These are phyloP conservation scores for Globisporangium rhizosaccharum DNA, from an alignment of 352 stramenopile genomes.

Conservation along the genomic window DNA sequence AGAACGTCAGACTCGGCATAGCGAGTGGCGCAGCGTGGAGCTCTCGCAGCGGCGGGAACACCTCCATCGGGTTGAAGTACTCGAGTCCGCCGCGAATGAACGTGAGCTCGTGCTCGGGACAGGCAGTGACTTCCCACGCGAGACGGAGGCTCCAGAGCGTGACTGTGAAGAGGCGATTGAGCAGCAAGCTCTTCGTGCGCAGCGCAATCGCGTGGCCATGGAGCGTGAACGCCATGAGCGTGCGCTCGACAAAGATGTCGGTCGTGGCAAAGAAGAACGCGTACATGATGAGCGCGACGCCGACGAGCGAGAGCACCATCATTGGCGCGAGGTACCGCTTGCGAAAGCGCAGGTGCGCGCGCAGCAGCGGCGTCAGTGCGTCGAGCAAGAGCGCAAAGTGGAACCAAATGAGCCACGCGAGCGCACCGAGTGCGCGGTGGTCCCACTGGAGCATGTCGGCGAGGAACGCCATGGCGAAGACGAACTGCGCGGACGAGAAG, in stretches of 20 bases:
- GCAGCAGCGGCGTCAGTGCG: constrained; percentile 30
- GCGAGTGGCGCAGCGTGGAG: background rate
- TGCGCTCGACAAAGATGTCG: constrained; percentile 22
- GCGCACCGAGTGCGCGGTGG: constrained; percentile 17
- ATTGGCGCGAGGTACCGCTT: constrained; percentile 22
- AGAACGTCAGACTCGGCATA: no score
- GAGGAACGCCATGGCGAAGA: constrained; percentile 14
- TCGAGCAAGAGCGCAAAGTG: constrained; percentile 43
- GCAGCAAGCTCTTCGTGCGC: constrained; percentile 31
- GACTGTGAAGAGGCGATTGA: constrained; percentile 40
- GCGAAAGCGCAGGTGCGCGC: constrained; percentile 13
- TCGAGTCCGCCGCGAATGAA: constrained; percentile 34
- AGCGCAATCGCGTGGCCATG: constrained; percentile 18
- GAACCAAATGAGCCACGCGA: constrained; percentile 29
- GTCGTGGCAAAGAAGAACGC: constrained; percentile 22
- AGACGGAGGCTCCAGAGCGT: constrained; percentile 36
- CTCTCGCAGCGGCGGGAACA: constrained; percentile 19
- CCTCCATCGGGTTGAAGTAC: constrained; percentile 43
- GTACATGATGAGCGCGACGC: constrained; percentile 23
- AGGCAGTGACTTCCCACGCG: constrained; percentile 23
- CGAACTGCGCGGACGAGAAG: constrained; percentile 19
- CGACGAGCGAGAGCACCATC: constrained; percentile 12
- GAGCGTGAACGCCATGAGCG: constrained; percentile 20
- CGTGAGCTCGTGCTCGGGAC: constrained; percentile 30
- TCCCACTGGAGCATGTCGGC: constrained; percentile 30